Conservation (phyloP, 306 rosid genomes). For the Vachellia collinsii region DNA sequence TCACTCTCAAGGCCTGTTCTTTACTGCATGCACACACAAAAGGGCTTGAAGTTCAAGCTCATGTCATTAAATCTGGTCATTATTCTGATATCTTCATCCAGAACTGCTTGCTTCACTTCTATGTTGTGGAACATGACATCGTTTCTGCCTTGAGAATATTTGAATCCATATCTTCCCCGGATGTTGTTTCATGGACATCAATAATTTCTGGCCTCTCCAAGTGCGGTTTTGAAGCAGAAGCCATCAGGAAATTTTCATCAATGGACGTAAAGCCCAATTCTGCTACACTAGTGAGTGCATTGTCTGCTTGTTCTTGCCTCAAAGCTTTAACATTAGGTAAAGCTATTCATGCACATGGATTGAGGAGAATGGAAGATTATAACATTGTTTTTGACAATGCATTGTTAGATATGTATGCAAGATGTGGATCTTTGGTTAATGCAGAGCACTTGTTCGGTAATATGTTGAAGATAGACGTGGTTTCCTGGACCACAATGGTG, state of each 20-base stretch:
- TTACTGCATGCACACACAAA: slow-evolving; percentile 49
- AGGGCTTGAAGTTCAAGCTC: slow-evolving; percentile 74
- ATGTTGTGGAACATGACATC: slow-evolving; percentile 47
- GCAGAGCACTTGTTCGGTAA: slow-evolving; percentile 58
- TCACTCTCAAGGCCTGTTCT: slow-evolving; percentile 64
- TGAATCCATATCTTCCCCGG: slow-evolving; percentile 47
- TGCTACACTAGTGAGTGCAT: slow-evolving; percentile 59
- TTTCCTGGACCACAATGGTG: slow-evolving; percentile 79
- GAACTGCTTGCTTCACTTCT: slow-evolving; percentile 70
- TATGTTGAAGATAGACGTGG: slow-evolving; percentile 63
- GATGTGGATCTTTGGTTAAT: slow-evolving; percentile 55
- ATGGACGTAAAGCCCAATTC: slow-evolving; percentile 67
- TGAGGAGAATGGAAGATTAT: slow-evolving; percentile 43
- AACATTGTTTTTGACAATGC: slow-evolving; percentile 58
- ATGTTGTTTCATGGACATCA: slow-evolving; percentile 84
- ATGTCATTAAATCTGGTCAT: slow-evolving; percentile 63
- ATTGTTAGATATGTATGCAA: slow-evolving; percentile 56
- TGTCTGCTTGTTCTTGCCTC: slow-evolving; percentile 69
- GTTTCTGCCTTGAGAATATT: slow-evolving; percentile 58
- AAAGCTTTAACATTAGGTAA: slow-evolving; percentile 57
- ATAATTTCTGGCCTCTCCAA: slow-evolving; percentile 69
- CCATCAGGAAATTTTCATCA: slow-evolving; percentile 50
- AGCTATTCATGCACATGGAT: slow-evolving; percentile 59
- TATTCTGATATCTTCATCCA: slow-evolving; percentile 62
- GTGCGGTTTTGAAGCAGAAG: slow-evolving; percentile 66